Base-by-base conservation (phyloP, 2,329 filamentous ascomycete genomes). In the Ceratocystis smalleyi region DNA sequence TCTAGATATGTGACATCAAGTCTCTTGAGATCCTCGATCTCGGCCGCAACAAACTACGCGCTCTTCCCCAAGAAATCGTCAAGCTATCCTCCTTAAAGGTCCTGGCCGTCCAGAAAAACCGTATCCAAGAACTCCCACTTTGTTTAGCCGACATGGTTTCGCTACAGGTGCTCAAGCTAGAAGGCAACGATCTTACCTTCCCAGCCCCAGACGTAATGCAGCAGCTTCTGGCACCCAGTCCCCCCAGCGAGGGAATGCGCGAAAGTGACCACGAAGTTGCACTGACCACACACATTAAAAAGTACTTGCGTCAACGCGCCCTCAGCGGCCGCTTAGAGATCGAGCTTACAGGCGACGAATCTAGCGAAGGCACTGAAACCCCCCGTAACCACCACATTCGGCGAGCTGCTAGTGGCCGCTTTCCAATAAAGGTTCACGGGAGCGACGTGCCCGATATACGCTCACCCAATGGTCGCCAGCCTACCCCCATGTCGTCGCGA, bases 11-110 rank as follows among this genome's bases (percentile, higher is more conserved):
- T 72, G 85, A 91, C 73, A 80, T 97, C 67, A 86, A 83, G 62
- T 88, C 90, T 43, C 82, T 97, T 64, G 91, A 97, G 75, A 96
- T 96, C 66, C 82, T 97, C 67, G 92, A 97, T 75, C 81, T 97
- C 64, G 91, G 91, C 72, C 84, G 89, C 70, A 97, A 97, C 73
- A 89, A 87, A 73, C 84, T 97, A 67, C 83, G 82, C 59, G 77
- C 82, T 8, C 80, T 97, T 1, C 91, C 92, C 0, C 83, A 86
- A 59, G 87, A 91, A 63, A 88, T 96, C 67, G 83, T 82, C 67
- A 89, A 85, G 71, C 78, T 97, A 70, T 86, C 85, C 4, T 95
- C 89, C 1, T 77, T 97, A 68, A 95, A 95, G 71, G 91, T 96
- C 17, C 79, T 97, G 64, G 91, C 91, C 1, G 82, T 96, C 43